phyloP scores from a whole-genome alignment of 2,329 filamentous ascomycete genomes.

The Arthrocladium fulminans region DNA sequence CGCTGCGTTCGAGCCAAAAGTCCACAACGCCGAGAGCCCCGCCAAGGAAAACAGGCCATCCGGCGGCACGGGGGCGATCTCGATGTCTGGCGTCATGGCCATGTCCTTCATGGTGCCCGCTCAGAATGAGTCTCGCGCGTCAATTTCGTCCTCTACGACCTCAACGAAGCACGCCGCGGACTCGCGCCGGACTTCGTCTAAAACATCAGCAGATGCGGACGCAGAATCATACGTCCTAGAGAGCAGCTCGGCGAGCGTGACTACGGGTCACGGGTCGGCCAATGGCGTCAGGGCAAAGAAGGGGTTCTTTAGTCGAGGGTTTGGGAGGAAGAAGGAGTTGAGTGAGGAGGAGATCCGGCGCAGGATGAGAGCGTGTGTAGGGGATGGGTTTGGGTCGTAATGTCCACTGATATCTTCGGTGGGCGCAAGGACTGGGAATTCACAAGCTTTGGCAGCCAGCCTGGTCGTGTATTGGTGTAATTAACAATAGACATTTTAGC shows the following conservation, averaged over 20 bases:
- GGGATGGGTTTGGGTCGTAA: conserved; percentile 3
- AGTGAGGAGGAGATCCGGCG: conserved; percentile 27
- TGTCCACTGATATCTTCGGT: neutral
- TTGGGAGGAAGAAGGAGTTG: conserved; percentile 14
- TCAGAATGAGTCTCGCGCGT: neutral
- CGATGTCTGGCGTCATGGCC: neutral
- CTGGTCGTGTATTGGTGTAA: no score
- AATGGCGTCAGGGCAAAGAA: neutral
- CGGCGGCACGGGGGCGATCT: no score
- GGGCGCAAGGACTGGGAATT: no score
- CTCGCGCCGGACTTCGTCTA: neutral
- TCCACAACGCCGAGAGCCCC: neutral
- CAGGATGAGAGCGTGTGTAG: conserved; percentile 16
- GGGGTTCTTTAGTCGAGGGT: neutral
- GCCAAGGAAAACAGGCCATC: neutral
- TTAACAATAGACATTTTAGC: no score
- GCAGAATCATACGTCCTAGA: neutral
- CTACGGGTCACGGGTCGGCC: neutral
- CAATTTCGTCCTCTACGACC: neutral
- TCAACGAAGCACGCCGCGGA: neutral
- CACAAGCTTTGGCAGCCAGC: no score
- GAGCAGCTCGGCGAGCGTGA: neutral
- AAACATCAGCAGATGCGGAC: neutral
- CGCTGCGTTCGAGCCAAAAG: neutral
- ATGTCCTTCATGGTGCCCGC: neutral